phyloP scores from a whole-genome alignment of 208 protist species.

The Crithidia bombi region DNA sequence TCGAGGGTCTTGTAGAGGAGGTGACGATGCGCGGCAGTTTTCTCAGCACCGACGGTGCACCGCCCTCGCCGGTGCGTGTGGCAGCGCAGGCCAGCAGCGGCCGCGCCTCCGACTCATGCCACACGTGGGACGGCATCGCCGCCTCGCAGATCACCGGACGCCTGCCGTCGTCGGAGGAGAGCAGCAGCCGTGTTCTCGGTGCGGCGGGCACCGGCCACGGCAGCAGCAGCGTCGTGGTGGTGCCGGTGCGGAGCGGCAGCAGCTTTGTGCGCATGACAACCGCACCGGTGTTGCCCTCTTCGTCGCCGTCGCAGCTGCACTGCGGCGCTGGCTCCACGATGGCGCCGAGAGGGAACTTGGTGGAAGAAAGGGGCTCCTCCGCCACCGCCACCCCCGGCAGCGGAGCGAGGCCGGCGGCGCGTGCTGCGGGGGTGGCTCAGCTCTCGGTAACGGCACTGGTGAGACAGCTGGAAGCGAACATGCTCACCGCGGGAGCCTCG shows the following conservation, averaged over 20 bases:
- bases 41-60: background rate
- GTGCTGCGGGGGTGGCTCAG: background rate
- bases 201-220: background rate
- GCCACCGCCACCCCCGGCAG: background rate
- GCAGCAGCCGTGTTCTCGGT: background rate
- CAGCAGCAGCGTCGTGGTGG: background rate
- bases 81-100: constrained; percentile 6
- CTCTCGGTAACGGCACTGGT: constrained; percentile 15
- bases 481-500: no score
- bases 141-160: no score
- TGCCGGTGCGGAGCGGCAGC: constrained; percentile 8
- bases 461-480: constrained; percentile 5
- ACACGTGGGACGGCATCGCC: background rate
- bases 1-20: constrained; percentile 4
- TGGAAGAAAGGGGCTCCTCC: background rate
- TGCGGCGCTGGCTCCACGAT: background rate
- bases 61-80: background rate
- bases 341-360: background rate
- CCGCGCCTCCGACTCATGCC: background rate
- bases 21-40: constrained; percentile 1
- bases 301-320: background rate
- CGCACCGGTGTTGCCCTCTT: background rate
- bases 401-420: no score
- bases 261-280: constrained; percentile 13
- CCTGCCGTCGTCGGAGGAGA: background rate